phyloP scores from a whole-genome alignment of 140 eudicot species.

The Stevia rebaudiana region DNA sequence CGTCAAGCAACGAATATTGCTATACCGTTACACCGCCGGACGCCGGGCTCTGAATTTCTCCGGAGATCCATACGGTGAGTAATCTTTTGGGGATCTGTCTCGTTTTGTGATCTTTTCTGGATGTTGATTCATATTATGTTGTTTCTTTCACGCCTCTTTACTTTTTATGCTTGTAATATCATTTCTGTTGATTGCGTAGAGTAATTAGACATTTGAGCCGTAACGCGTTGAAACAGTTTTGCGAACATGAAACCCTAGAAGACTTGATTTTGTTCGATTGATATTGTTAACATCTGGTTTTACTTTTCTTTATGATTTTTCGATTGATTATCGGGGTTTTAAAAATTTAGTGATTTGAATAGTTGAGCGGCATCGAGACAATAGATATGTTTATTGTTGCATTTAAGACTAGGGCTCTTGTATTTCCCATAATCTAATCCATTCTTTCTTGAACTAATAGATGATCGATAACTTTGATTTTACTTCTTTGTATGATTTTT shows the following conservation, averaged over 20 bases:
- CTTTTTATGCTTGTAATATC: background rate
- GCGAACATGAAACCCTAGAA: slow-evolving; percentile 13
- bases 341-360: too few relatives aligned
- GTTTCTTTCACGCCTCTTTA: background rate
- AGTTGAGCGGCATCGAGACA: too few relatives aligned
- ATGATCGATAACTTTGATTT: too few relatives aligned
- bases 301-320: background rate
- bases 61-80: slow-evolving; percentile 19
- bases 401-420: too few relatives aligned
- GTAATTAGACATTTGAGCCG: background rate
- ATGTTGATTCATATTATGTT: slow-evolving; percentile 5
- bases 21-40: background rate
- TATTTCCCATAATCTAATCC: too few relatives aligned
- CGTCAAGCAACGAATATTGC: slow-evolving; percentile 14
- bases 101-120: background rate
- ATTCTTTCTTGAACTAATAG: too few relatives aligned
- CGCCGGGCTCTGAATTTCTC: background rate
- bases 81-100: background rate
- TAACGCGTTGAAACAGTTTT: background rate
- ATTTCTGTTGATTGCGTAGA: background rate
- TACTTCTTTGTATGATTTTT: too few relatives aligned
- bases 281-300: background rate
- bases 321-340: background rate
- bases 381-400: too few relatives aligned
- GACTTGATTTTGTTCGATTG: background rate